Conservation (phyloP, 441 rosid species). For the Syzygium malaccense region DNA sequence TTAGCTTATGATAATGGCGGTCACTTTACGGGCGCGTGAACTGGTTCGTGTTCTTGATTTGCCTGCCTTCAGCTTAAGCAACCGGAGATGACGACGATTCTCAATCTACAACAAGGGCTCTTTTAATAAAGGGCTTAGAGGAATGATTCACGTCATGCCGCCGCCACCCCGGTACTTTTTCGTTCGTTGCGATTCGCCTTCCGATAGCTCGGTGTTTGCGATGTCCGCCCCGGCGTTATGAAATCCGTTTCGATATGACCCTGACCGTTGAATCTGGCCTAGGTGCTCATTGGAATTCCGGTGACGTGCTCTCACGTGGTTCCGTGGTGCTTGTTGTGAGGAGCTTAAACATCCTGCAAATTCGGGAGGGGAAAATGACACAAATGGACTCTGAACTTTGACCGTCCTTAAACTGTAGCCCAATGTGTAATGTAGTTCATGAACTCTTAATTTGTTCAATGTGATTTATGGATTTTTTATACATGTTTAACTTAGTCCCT, state of each 20-base stretch:
- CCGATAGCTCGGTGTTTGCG: not conserved
- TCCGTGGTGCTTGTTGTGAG: not conserved
- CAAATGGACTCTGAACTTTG: no score
- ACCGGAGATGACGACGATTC: not conserved
- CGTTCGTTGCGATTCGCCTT: not conserved
- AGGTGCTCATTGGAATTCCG: not conserved
- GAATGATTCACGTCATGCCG: not conserved
- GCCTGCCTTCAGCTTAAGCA: not conserved
- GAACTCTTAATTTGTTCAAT: no score
- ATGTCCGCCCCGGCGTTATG: not conserved
- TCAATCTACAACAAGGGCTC: not conserved
- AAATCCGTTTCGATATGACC: not conserved
- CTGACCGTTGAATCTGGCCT: not conserved
- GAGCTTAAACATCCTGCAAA: not conserved
- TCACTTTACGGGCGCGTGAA: not conserved
- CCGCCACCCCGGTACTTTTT: not conserved
- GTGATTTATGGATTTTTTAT: no score
- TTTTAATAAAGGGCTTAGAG: not conserved
- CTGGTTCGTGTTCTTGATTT: not conserved
- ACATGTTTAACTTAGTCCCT: no score
- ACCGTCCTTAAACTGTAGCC: no score
- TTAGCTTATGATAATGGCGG: not conserved
- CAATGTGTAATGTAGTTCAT: no score
- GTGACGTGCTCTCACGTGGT: not conserved
- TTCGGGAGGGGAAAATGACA: not conserved